Percentiles rank a stretch among this genome's conserved stretches.
Conservation (phyloP, 805 yeast genomes). For the Hanseniaspora jakobsenii region DNA sequence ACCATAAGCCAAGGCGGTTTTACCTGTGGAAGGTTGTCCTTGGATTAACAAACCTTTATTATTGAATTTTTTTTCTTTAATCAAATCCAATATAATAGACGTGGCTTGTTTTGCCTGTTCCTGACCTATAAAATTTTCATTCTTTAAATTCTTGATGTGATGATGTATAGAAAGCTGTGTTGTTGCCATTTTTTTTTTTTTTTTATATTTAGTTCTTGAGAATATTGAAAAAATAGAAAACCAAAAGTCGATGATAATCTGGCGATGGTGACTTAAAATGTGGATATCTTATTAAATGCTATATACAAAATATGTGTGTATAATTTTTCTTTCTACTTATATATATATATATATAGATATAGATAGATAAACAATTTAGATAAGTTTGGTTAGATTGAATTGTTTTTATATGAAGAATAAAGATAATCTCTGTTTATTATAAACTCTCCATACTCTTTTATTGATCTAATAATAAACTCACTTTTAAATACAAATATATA, state of each 20-base stretch:
- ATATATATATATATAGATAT: no score
- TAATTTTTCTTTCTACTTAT: no score
- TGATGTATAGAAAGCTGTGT: constrained; percentile 14
- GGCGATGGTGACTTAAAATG: no score
- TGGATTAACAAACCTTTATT: constrained; percentile 94
- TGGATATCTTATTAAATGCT: background rate
- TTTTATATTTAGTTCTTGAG: background rate
- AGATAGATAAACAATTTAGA: no score
- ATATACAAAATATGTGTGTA: no score
- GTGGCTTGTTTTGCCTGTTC: constrained; percentile 75
- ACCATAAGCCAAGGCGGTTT: constrained; percentile 92
- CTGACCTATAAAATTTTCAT: constrained; percentile 45
- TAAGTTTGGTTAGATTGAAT: no score
- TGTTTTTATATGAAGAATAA: no score
- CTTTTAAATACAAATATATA: no score
- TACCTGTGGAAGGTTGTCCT: constrained; percentile 98
- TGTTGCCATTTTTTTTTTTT: background rate
- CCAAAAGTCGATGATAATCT: no score
- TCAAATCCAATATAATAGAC: constrained; percentile 86
- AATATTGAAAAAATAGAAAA: background rate
- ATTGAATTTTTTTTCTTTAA: constrained; percentile 82
- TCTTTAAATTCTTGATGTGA: constrained; percentile 18
- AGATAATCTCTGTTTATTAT: no score
- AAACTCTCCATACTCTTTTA: no score
- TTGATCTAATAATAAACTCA: no score